Base-by-base conservation (phyloP, 331 rosid species). In the Acacia pycnantha region DNA sequence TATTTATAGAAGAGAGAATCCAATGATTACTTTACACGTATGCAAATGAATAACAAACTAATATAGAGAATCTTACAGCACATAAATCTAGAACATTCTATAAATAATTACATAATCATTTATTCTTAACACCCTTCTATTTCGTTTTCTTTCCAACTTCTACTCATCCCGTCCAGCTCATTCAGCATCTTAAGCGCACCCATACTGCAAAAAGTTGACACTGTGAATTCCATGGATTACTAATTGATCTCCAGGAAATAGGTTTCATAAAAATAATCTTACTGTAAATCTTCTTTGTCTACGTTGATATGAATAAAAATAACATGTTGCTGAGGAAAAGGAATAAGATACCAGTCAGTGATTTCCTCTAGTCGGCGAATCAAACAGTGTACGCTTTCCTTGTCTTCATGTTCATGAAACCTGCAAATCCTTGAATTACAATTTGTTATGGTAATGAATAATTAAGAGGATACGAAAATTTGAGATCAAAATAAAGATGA, bases 331-430 rank as follows among this genome's bases (percentile, higher is more conserved):
- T 7, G 74, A 22, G 7, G 35, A 14, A 51, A 56, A 56, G 29
- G 10, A 56, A 2, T 56, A n/a, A 65, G 51, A 4, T 48, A 81
- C 84, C 80, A 73, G 37, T 50, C 2, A 50, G 51, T 70, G 33
- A 58, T 74, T 81, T 79, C 84, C 47, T 41, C 66, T 35, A 74
- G 79, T 26, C 59, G 69, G 50, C 53, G 50, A 37, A 71, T 13
- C 27, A 19, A 71, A 19, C 37, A 61, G 40, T 15, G 40, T 22
- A 22, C 33, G 58, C 27, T 69, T 3, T 61, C 33, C 6, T 44
- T 58, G 29, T 70, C 58, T 62, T 48, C 7, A 1, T 19, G 44
- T 24, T 64, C 74, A 24, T 48, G 19, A 35, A n/a, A 12, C 48
- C 84, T 81, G 56, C 9, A 27, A 11, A 18, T 74, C 69, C 47